Conservation (phyloP, 495 filamentous ascomycete genomes). For the Jackrogersella multiformis region DNA sequence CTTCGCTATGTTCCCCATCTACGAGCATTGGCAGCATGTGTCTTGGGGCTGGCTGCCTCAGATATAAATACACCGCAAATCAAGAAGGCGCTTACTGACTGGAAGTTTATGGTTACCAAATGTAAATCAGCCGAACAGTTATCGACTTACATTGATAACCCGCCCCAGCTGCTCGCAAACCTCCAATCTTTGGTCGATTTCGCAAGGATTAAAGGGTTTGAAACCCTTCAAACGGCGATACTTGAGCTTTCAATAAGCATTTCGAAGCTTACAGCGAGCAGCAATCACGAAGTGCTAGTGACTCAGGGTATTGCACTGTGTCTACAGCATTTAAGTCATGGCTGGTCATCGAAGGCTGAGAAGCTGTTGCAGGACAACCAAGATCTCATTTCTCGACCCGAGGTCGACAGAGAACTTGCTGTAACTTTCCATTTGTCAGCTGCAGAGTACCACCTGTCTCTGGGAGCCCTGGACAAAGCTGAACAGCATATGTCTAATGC, state of each 20-base stretch:
- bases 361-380: conserved; percentile 68
- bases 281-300: conserved; percentile 65
- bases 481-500: conserved; percentile 52
- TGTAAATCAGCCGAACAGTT: conserved; percentile 63
- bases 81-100: conserved; percentile 56
- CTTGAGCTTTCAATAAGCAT: conserved; percentile 61
- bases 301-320: conserved; percentile 68
- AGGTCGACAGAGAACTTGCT: conserved; percentile 49
- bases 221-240: conserved; percentile 54
- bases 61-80: conserved; percentile 60
- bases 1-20: conserved; percentile 65
- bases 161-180: conserved; percentile 66
- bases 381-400: conserved; percentile 40
- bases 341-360: conserved; percentile 78
- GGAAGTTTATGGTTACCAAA: conserved; percentile 61
- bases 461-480: conserved; percentile 71
- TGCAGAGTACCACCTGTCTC: conserved; percentile 76
- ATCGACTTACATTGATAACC: conserved; percentile 67
- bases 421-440: conserved; percentile 71
- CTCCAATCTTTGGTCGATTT: conserved; percentile 79
- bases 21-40: conserved; percentile 61
- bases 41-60: conserved; percentile 63
- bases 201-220: conserved; percentile 74
- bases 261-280: conserved; percentile 62
- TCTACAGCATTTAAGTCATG: conserved; percentile 77